A percentile compares a stretch with the other conserved stretches of the same genome.
Evolutionary conservation across 2,329 filamentous ascomycete species (phyloP).

Genomic region (Stachybotrys echinatus): DNA sequence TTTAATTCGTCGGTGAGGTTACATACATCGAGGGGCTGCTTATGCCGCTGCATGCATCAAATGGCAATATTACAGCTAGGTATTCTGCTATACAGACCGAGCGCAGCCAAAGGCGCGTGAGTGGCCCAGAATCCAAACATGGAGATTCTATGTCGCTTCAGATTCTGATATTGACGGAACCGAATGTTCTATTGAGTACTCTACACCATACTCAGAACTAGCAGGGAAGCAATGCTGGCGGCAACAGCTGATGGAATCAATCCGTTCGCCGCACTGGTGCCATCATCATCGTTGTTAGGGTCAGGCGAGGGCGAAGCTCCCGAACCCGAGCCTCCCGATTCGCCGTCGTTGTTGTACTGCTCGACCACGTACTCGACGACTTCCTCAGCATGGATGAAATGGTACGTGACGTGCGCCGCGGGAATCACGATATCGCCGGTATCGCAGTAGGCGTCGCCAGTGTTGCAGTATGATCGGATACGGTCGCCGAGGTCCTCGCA

Average conservation of each 20-base stretch:
- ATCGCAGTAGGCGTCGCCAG: conserved; percentile 18
- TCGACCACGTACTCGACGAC: conserved; percentile 11
- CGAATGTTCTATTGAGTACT: no score
- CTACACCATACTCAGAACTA: no score
- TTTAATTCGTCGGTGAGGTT: no score
- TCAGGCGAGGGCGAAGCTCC: neutral
- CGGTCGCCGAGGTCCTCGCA: conserved; percentile 14
- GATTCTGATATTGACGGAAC: no score
- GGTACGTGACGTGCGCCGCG: conserved; percentile 15
- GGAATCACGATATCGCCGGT: conserved; percentile 8
- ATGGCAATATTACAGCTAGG: no score
- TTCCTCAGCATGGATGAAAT: conserved; percentile 9
- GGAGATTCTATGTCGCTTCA: no score
- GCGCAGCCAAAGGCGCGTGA: no score
- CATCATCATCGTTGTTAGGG: neutral
- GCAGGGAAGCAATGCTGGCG: no score
- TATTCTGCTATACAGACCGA: no score
- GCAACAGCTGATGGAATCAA: neutral
- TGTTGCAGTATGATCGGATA: conserved; percentile 17
- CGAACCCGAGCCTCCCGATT: neutral
- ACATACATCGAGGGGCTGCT: no score
- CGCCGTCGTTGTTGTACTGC: conserved; percentile 7
- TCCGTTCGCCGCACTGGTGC: neutral
- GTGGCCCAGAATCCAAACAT: no score
- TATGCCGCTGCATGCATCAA: no score